phyloP scores from a whole-genome alignment of 2,329 filamentous ascomycete species.

The Monosporascus sp. region DNA sequence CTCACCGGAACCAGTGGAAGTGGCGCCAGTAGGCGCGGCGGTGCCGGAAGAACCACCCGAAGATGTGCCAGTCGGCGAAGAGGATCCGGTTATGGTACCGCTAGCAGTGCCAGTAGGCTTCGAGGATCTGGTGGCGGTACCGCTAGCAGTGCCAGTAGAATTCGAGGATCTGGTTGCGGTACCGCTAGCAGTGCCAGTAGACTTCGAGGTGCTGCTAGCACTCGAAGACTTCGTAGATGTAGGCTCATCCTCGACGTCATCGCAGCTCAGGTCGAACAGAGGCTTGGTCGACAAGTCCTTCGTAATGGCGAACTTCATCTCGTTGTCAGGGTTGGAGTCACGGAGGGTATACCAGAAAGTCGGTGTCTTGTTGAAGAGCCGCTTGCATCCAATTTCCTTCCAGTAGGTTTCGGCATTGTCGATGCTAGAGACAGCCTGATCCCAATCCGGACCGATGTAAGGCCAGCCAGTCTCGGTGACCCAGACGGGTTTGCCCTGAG shows the following conservation, averaged over 20 bases:
- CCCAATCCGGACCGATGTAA: slow-evolving; percentile 37
- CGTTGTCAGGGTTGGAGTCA: slow-evolving; percentile 26
- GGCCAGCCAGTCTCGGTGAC: slow-evolving; percentile 55
- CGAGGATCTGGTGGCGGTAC: not conserved
- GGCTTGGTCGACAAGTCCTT: slow-evolving; percentile 13
- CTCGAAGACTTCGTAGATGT: slow-evolving; percentile 7
- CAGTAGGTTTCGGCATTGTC: slow-evolving; percentile 38
- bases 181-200: not conserved
- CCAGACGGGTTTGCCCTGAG: slow-evolving; percentile 37
- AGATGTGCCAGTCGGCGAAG: not conserved
- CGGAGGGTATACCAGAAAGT: slow-evolving; percentile 32
- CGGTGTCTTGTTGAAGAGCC: slow-evolving; percentile 23
- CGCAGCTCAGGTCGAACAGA: slow-evolving; percentile 15
- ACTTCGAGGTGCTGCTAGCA: not conserved
- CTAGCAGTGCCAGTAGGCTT: no score
- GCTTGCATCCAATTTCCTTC: slow-evolving; percentile 25
- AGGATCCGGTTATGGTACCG: not conserved
- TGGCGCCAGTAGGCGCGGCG: not conserved
- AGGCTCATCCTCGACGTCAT: slow-evolving; percentile 4
- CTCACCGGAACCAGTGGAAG: not conserved
- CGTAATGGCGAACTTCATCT: slow-evolving; percentile 16
- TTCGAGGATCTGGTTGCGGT: not conserved
- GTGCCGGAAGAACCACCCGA: not conserved
- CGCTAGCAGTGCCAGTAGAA: not conserved
- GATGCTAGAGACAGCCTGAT: slow-evolving; percentile 38